Conservation (phyloP, 148 eudicot genomes). For the Salicornia ramosissima region DNA sequence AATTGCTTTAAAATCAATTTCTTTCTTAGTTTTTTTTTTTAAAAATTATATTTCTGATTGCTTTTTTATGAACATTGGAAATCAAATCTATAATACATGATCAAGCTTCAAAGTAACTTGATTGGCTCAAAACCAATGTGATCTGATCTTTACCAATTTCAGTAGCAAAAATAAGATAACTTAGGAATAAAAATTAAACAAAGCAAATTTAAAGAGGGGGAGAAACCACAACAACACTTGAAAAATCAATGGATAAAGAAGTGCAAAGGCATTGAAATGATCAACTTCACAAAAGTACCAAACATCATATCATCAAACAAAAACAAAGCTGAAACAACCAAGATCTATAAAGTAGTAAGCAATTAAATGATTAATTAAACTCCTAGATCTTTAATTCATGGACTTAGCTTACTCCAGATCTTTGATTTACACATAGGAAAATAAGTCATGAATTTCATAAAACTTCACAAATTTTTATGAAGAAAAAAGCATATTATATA, state of each 20-base stretch:
- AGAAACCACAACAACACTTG: background rate
- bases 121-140: no score
- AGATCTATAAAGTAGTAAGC: background rate
- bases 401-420: background rate
- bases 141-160: no score
- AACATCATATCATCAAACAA: constrained; percentile 3
- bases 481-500: background rate
- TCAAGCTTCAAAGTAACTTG: no score
- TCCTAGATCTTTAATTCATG: background rate
- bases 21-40: no score
- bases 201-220: background rate
- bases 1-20: no score
- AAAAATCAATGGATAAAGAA: constrained; percentile 8
- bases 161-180: background rate
- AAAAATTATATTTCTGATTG: no score
- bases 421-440: background rate
- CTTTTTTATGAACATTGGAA: no score
- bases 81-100: no score
- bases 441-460: no score
- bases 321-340: background rate
- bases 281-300: background rate
- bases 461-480: no score
- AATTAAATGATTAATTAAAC: no score
- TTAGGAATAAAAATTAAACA: background rate
- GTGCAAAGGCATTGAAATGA: background rate